Conservation (phyloP, 768 basidiomycete species). For the Lactarius quietus region DNA sequence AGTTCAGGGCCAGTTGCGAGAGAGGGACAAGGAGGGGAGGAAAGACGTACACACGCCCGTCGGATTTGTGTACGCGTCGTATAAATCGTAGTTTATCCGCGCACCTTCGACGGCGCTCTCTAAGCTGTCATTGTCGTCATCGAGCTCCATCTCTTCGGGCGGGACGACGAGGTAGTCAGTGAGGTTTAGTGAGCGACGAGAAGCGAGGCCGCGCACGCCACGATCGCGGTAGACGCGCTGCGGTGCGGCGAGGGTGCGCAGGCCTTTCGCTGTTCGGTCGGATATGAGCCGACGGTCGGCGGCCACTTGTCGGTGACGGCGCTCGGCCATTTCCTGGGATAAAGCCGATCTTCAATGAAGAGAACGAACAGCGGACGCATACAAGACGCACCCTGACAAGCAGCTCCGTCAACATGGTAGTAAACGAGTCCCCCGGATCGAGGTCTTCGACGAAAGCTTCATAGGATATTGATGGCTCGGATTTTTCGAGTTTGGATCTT, state of each 20-base stretch:
- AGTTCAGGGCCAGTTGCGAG: background rate
- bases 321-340: slow-evolving; percentile 70
- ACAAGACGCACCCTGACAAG: slow-evolving; percentile 63
- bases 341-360: slow-evolving; percentile 13
- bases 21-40: background rate
- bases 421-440: slow-evolving; percentile 78
- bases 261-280: slow-evolving; percentile 60
- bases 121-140: slow-evolving; percentile 63
- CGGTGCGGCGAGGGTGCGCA: slow-evolving; percentile 54
- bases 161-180: slow-evolving; percentile 52
- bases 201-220: slow-evolving; percentile 3
- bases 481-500: slow-evolving; percentile 60
- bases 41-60: slow-evolving; percentile 12
- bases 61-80: slow-evolving; percentile 51
- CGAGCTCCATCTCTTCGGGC: slow-evolving; percentile 50
- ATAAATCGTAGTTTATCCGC: slow-evolving; percentile 56
- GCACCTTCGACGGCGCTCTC: slow-evolving; percentile 50
- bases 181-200: slow-evolving; percentile 36
- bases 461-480: slow-evolving; percentile 63
- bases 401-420: slow-evolving; percentile 67
- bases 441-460: slow-evolving; percentile 74
- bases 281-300: slow-evolving; percentile 61
- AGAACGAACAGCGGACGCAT: background rate
- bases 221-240: slow-evolving; percentile 50
- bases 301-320: slow-evolving; percentile 50